Percentiles rank a stretch among this genome's conserved stretches.
These are phyloP conservation scores for Debaryomyces prosopidis DNA, from an alignment of 805 yeast genomes.

Conservation along the genomic window DNA sequence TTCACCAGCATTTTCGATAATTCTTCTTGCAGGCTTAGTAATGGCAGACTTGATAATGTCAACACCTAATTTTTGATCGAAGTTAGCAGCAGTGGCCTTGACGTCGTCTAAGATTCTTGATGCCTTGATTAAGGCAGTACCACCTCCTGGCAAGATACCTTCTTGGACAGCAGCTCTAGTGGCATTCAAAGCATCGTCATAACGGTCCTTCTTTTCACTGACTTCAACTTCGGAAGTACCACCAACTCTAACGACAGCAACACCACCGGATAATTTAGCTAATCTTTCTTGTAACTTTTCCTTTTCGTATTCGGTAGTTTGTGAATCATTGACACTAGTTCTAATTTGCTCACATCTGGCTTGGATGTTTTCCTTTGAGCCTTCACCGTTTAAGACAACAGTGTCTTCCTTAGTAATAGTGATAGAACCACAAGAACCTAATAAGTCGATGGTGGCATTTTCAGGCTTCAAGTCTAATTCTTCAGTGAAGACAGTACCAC, in stretches of 20 bases:
- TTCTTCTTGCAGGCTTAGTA: constrained; percentile 92
- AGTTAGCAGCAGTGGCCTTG: constrained; percentile 68
- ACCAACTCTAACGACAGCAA: constrained; percentile 96
- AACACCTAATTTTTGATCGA: constrained; percentile 96
- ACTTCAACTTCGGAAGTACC: constrained; percentile 97
- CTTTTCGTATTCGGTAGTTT: constrained; percentile 87
- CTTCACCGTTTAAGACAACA: constrained; percentile 89
- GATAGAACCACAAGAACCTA: constrained; percentile 90
- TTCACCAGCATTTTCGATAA: constrained; percentile 95
- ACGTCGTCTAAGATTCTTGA: constrained; percentile 70
- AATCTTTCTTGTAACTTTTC: constrained; percentile 97
- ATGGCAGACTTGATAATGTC: constrained; percentile 90
- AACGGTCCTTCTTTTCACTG: constrained; percentile 98
- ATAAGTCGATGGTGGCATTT: constrained; percentile 82
- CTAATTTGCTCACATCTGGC: constrained; percentile 95
- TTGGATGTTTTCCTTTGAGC: constrained; percentile 74
- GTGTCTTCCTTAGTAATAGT: constrained; percentile 96
- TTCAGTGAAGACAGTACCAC: constrained; percentile 90
- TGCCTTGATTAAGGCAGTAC: constrained; percentile 96
- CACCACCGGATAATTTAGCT: constrained; percentile 97
- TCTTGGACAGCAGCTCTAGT: constrained; percentile 99
- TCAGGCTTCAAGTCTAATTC: constrained; percentile 96
- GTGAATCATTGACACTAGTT: constrained; percentile 67
- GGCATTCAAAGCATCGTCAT: constrained; percentile 97
- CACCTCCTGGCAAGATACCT: constrained; percentile 99